Evolutionary conservation across 2,329 filamentous ascomycete species (phyloP).

Genomic region (Myriangium duriaei): DNA sequence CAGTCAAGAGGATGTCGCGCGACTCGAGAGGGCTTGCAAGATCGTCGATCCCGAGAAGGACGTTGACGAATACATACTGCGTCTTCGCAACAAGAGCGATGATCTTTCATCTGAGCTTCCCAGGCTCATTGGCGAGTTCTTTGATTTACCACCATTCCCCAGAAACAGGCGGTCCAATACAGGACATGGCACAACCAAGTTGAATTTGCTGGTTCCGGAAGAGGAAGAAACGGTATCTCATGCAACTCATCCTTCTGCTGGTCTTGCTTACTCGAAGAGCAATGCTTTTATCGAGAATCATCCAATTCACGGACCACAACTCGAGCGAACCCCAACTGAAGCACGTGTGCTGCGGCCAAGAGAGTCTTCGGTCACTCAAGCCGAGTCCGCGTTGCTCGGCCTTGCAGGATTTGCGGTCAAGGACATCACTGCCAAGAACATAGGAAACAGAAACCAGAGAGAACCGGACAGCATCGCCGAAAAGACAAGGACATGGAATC

Average conservation of each 20-base stretch:
- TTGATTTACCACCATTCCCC: constrained; percentile 41
- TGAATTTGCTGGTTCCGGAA: not conserved
- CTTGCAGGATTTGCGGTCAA: constrained; percentile 33
- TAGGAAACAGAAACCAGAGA: constrained; percentile 25
- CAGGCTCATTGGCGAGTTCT: constrained; percentile 40
- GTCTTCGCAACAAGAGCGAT: constrained; percentile 31
- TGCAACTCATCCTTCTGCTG: constrained; percentile 52
- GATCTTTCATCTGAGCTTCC: constrained; percentile 40
- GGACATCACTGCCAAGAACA: constrained; percentile 21
- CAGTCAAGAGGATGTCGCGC: constrained; percentile 6
- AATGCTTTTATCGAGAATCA: constrained; percentile 46
- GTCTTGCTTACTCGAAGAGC: constrained; percentile 48
- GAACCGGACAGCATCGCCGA: constrained; percentile 27
- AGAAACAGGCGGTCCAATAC: constrained; percentile 14
- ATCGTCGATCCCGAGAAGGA: constrained; percentile 6
- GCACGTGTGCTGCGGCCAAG: constrained; percentile 44
- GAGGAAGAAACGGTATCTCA: constrained; percentile 30
- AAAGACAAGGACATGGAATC: constrained; percentile 27
- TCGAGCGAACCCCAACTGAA: constrained; percentile 37
- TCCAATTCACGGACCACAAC: constrained; percentile 48
- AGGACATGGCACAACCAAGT: not conserved
- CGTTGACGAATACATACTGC: constrained; percentile 18
- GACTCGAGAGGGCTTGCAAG: constrained; percentile 4
- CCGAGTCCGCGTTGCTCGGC: constrained; percentile 27
- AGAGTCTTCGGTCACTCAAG: constrained; percentile 25